A percentile compares a stretch with the other conserved stretches of the same genome.
Conservation (phyloP, 2,329 filamentous ascomycete genomes). For the Amphichorda felina region DNA sequence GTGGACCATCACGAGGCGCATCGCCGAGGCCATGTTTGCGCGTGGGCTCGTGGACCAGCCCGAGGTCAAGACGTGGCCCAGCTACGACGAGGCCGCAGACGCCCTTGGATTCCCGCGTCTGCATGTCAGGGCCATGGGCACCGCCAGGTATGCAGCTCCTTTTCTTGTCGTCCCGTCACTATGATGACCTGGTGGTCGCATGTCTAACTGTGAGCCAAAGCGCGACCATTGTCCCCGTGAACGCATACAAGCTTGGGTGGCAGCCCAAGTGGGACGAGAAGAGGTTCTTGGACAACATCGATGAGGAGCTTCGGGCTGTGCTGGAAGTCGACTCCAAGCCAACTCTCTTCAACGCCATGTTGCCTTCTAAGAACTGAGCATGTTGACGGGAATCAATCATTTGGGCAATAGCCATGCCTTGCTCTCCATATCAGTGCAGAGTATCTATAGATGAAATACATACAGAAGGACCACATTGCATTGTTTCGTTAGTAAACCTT, state of each 20-base stretch:
- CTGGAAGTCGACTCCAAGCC: slow-evolving; percentile 12
- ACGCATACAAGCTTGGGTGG: slow-evolving; percentile 13
- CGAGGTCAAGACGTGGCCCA: slow-evolving; percentile 13
- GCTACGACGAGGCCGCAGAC: slow-evolving; percentile 18
- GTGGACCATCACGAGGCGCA: slow-evolving; percentile 15
- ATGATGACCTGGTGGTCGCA: neutral
- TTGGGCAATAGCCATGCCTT: no score
- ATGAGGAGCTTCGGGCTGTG: slow-evolving; percentile 13
- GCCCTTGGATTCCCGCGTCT: slow-evolving; percentile 14
- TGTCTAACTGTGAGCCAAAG: neutral
- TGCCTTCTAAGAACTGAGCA: no score
- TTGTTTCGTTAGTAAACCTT: no score
- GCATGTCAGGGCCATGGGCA: slow-evolving; percentile 13
- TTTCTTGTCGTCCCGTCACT: no score
- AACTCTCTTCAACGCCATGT: no score
- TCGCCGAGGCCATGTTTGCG: slow-evolving; percentile 13
- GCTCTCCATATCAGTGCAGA: no score
- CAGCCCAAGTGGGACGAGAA: slow-evolving; percentile 14
- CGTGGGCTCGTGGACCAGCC: slow-evolving; percentile 16
- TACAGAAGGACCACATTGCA: no score
- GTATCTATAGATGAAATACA: no score
- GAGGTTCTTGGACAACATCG: slow-evolving; percentile 11
- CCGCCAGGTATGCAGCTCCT: slow-evolving; percentile 13
- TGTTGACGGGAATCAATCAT: no score
- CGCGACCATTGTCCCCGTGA: slow-evolving; percentile 8